phyloP scores from a whole-genome alignment of 1,284 basidiomycete species.

The Bondarzewia mesenterica region DNA sequence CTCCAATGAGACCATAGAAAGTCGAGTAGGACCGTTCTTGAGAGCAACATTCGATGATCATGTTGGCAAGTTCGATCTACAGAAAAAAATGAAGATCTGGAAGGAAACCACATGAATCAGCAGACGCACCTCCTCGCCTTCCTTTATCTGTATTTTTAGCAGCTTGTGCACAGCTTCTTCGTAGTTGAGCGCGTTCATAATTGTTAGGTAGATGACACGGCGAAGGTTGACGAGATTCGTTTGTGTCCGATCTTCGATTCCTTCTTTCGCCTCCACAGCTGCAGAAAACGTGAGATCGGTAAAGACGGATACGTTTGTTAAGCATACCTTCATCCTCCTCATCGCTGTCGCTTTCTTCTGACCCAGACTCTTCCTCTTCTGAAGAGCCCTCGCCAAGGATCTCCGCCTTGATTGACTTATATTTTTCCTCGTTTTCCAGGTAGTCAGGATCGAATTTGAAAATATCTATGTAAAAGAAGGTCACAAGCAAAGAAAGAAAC shows the following conservation, averaged over 20 bases:
- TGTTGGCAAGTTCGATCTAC: slow-evolving; percentile 93
- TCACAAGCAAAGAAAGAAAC: not conserved
- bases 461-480: slow-evolving; percentile 53
- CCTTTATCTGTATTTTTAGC: slow-evolving; percentile 85
- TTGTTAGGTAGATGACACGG: slow-evolving; percentile 91
- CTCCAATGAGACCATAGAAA: slow-evolving; percentile 94
- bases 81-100: slow-evolving; percentile 5
- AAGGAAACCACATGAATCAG: not conserved
- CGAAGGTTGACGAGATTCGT: slow-evolving; percentile 95
- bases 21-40: slow-evolving; percentile 96
- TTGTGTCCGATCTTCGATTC: slow-evolving; percentile 91
- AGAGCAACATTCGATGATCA: slow-evolving; percentile 99
- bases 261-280: slow-evolving; percentile 71
- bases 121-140: slow-evolving; percentile 80
- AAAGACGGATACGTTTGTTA: slow-evolving; percentile 7
- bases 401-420: slow-evolving; percentile 86
- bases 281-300: not conserved
- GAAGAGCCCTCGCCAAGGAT: slow-evolving; percentile 87
- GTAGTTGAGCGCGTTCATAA: slow-evolving; percentile 97
- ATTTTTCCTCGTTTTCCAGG: slow-evolving; percentile 89
- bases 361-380: slow-evolving; percentile 52
- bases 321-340: slow-evolving; percentile 47
- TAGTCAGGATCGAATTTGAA: slow-evolving; percentile 94
- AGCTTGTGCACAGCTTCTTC: slow-evolving; percentile 99
- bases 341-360: slow-evolving; percentile 50